These are phyloP conservation scores for Lactarius evosmus DNA, from an alignment of 768 basidiomycete genomes.

Conservation along the genomic window DNA sequence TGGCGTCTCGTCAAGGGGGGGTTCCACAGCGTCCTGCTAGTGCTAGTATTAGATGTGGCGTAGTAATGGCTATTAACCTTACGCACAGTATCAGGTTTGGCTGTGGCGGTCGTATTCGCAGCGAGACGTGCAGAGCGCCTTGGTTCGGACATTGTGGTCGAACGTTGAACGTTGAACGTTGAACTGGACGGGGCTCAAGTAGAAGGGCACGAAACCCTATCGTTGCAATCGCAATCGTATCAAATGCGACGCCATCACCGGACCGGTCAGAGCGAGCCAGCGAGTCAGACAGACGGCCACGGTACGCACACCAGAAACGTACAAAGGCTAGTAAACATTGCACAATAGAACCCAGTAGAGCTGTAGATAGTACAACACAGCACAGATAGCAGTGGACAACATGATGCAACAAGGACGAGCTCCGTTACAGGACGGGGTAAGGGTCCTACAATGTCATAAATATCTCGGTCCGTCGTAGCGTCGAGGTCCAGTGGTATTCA, in stretches of 20 bases:
- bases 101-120: slow-evolving; percentile 11
- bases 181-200: neutral
- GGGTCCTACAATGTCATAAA: slow-evolving; percentile 25
- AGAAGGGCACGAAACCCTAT: slow-evolving; percentile 12
- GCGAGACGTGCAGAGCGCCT: slow-evolving; percentile 28
- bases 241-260: neutral
- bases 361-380: slow-evolving; percentile 27
- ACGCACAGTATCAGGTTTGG: slow-evolving; percentile 5
- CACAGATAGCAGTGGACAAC: slow-evolving; percentile 23
- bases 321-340: slow-evolving; percentile 23
- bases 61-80: neutral
- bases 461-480: slow-evolving; percentile 17
- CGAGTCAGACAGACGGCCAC: neutral
- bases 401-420: slow-evolving; percentile 23
- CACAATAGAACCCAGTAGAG: slow-evolving; percentile 25
- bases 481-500: slow-evolving; percentile 17
- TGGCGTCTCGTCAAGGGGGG: slow-evolving; percentile 6
- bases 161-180: neutral
- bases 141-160: slow-evolving; percentile 24
- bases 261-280: slow-evolving; percentile 2
- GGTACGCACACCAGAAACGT: slow-evolving; percentile 5
- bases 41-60: neutral
- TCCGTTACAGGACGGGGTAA: slow-evolving; percentile 22
- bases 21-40: slow-evolving; percentile 5
- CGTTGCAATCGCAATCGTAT: slow-evolving; percentile 10